Evolutionary conservation across 345 rosid species (phyloP).

Genomic region (rapeseed (Brassica napus)): Da-Ae NC_063439.1:27393501-27394000

Average conservation of each 20-base stretch:
- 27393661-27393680: neutral
- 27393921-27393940: constrained; percentile 26
- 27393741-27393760: neutral
- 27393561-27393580: neutral
- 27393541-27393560: neutral
- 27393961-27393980: constrained; percentile 17
- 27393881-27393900: constrained; percentile 25
- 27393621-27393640: neutral
- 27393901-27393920: constrained; percentile 7
- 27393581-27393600: neutral
- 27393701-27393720: neutral
- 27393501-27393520: neutral
- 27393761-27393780: neutral
- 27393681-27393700: neutral
- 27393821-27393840: neutral
- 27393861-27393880: constrained; percentile 21
- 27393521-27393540: neutral
- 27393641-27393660: neutral
- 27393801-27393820: neutral
- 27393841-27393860: neutral
- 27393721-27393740: neutral
- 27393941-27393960: constrained; percentile 7
- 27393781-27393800: neutral
- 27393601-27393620: neutral
- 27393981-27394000: constrained; percentile 30